These are phyloP conservation scores for Pleurotus salmoneostramineus DNA, from an alignment of 768 basidiomycete species.

Conservation along the genomic window DNA sequence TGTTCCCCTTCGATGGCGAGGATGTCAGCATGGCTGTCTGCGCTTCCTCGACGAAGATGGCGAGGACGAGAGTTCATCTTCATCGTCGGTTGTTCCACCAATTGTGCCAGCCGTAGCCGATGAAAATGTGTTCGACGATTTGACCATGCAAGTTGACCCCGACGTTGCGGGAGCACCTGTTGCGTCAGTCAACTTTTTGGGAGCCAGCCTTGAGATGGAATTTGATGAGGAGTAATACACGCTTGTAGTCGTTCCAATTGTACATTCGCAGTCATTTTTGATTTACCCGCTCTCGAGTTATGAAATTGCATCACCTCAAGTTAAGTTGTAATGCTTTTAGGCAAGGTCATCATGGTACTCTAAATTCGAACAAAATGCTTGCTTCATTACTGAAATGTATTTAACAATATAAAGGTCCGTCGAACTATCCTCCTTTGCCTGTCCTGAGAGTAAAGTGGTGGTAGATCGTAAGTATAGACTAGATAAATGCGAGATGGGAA, in stretches of 20 bases:
- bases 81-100: background rate
- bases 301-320: no score
- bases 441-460: background rate
- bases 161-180: background rate
- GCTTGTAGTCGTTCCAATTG: no score
- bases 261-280: background rate
- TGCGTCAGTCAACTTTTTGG: background rate
- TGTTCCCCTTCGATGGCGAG: constrained; percentile 66
- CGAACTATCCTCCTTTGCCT: background rate
- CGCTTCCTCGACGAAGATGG: constrained; percentile 42
- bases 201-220: background rate
- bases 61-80: background rate
- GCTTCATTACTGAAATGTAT: constrained; percentile 7
- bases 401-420: constrained; percentile 1
- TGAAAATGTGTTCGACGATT: background rate
- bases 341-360: no score
- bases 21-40: constrained; percentile 62
- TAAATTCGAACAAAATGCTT: constrained; percentile 1
- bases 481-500: background rate
- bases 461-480: background rate
- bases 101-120: background rate
- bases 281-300: no score
- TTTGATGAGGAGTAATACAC: background rate
- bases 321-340: no score
- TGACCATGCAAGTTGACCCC: background rate